Base-by-base conservation (phyloP, 2,329 filamentous ascomycete genomes). In the Tolypocladium capitatum region DNA sequence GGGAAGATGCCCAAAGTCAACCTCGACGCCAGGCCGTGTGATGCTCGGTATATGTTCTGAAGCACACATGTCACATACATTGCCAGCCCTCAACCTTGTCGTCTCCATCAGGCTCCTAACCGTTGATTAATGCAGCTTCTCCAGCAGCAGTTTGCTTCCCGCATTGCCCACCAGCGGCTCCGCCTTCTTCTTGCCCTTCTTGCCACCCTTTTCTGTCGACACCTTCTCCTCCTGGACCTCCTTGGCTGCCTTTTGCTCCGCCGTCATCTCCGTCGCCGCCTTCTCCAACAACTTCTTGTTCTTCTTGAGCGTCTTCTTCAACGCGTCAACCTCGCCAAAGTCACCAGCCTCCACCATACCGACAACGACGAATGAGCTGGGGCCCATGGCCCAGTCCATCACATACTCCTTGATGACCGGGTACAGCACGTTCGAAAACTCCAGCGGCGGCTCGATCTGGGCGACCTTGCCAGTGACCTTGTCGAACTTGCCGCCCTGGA, bases 401-500 rank as follows among this genome's bases (percentile, higher is more conserved):
- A 94, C 68, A 55, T 86, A 71, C 1, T 81, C 77, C 62, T 85
- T 78, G 64, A 97, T 90, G 51, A 84, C 71, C 6, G 83, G 80
- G 63, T 91, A 97, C n/a, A 98, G 73, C 44, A 84, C 70, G 53
- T 84, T 76, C 51, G 86, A 81, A 63, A 98, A 98, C 45, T 82
- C 76, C 48, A 97, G 73, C 8, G 86, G 76, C 16, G 89, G 88
- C 44, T 89, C 80, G 2, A 84, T 75, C 21, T 80, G 78, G 58
- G 84, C 76, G 41, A 92, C 67, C 48, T 74, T 80, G 66, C 88
- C 88, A 2, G 79, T 74, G 40, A 74, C 74, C 51, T 80, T 79
- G 65, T 97, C 88, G 61, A 86, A 98, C 49, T 81, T 82, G 27
- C 94, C 92, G 38, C 92, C 92, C 47, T 88, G 83, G 24, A 96